Base-by-base conservation (phyloP, 139 green algal genomes). In the Volvox africanus region DNA sequence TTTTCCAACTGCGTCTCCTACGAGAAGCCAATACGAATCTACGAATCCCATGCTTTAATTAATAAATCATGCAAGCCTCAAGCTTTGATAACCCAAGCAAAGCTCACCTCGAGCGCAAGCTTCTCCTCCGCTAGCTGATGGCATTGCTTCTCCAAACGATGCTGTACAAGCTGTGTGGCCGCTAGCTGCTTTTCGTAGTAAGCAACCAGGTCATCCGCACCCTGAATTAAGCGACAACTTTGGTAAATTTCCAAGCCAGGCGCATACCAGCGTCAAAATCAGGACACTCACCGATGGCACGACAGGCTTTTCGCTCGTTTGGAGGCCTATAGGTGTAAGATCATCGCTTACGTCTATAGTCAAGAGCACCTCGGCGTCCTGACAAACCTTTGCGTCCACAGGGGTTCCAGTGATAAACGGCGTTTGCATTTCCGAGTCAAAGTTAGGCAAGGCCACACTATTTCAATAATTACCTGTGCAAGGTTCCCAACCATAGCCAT, bases 111-210 rank as follows among this genome's bases (percentile, higher is more conserved):
- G 0, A 89, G 44, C 0, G 69, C 61, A 2, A 30, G 9, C 85
- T 89, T 89, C 20, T 89, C 85, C 36, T 89, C 85, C 13, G n/a
- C 11, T 19, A 89, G 44, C n/a, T 89, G 69, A 21, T 82, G 30
- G n/a, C 21, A 89, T 19, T 89, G 85, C n/a, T 82, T 50, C 37
- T 82, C 37, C 69, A 89, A 30, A 1, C 85, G 85, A 35, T 89
- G 85, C 69, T 82, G 69, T 1, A 89, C 85, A 44, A 89, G 69
- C 69, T 89, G 85, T 24, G 69, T 71, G 1, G 85, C 69, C 12
- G 85, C 69, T 16, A 89, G 69, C 69, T 89, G 85, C 30, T 73
- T 82, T 22, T 89, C 85, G n/a, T 82, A 89, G n/a, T 61, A 82
- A 17, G 37, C 28, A 3, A 61, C 85, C 85, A 89, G 28, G 2